phyloP scores from a whole-genome alignment of 352 stramenopile species.

The Phytopythium cucurbitacearum region DNA sequence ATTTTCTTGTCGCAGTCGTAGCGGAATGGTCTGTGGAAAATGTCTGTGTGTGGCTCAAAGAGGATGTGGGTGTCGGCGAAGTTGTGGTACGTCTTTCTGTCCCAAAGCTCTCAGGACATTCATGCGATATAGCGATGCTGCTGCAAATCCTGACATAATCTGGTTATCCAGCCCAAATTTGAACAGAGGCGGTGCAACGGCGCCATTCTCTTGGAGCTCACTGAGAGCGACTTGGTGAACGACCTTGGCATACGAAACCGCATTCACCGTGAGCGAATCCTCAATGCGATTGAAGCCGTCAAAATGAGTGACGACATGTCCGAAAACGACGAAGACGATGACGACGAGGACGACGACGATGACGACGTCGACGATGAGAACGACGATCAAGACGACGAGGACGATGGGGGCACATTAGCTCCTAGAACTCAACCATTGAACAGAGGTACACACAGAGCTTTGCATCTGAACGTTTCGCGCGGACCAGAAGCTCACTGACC shows the following conservation, averaged over 20 bases:
- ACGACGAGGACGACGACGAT: constrained; percentile 27
- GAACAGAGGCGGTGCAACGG: constrained; percentile 62
- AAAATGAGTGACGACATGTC: constrained; percentile 68
- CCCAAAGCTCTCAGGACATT: background rate
- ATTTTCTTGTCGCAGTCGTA: constrained; percentile 28
- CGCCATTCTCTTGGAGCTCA: constrained; percentile 65
- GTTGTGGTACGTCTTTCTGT: constrained; percentile 42
- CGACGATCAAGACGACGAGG: constrained; percentile 15
- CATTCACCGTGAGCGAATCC: constrained; percentile 59
- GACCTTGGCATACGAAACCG: constrained; percentile 70
- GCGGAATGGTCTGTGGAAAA: constrained; percentile 80
- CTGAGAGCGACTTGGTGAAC: constrained; percentile 72
- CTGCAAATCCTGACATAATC: constrained; percentile 2
- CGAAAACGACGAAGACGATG: constrained; percentile 51
- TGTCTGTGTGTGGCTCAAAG: constrained; percentile 73
- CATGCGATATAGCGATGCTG: background rate
- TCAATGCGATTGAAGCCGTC: constrained; percentile 74
- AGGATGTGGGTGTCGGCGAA: constrained; percentile 67
- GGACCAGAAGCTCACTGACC: no score
- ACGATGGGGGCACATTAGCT: background rate
- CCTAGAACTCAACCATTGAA: background rate
- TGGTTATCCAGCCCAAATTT: constrained; percentile 45
- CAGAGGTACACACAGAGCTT: constrained; percentile 8
- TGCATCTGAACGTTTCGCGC: no score
- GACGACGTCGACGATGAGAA: constrained; percentile 26